A percentile compares a stretch with the other conserved stretches of the same genome.
Evolutionary conservation across 2,329 filamentous ascomycete species (phyloP).

Genomic region (Plenodomus tracheiphilus): DNA sequence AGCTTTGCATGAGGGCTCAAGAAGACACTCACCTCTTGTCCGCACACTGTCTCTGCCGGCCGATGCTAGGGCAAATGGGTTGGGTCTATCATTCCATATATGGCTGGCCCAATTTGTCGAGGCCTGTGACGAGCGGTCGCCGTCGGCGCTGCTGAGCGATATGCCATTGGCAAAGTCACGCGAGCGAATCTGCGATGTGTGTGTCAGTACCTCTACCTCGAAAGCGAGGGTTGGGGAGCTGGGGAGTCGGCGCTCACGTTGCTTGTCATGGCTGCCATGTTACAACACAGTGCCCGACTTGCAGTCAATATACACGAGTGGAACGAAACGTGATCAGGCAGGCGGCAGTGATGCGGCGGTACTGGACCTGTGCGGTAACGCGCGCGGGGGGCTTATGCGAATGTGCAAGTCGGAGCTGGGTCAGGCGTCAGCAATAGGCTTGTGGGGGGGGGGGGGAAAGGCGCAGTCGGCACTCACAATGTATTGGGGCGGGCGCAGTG

Average conservation of each 20-base stretch:
- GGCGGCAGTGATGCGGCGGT: slow-evolving; percentile 9
- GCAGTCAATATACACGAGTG: slow-evolving; percentile 21
- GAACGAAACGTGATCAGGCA: slow-evolving; percentile 3
- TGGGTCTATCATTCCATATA: slow-evolving; percentile 41
- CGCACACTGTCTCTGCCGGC: slow-evolving; percentile 37
- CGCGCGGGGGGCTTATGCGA: slow-evolving; percentile 30
- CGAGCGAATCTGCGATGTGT: slow-evolving; percentile 26
- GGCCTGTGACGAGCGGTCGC: slow-evolving; percentile 32
- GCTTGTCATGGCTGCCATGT: slow-evolving; percentile 35
- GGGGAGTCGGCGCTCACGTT: slow-evolving; percentile 29
- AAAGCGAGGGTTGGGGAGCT: background rate
- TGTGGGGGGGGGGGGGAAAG: slow-evolving; percentile 9
- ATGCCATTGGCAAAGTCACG: slow-evolving; percentile 35
- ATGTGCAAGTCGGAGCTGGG: slow-evolving; percentile 29
- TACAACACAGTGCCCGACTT: slow-evolving; percentile 21
- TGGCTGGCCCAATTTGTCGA: slow-evolving; percentile 38
- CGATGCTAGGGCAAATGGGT: slow-evolving; percentile 31
- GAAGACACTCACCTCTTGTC: slow-evolving; percentile 27
- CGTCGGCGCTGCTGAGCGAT: slow-evolving; percentile 34
- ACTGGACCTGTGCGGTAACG: slow-evolving; percentile 8
- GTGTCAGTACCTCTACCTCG: background rate
- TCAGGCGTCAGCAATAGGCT: slow-evolving; percentile 40
- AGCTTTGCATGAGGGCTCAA: background rate
- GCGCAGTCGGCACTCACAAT: slow-evolving; percentile 18
- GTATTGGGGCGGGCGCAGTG: slow-evolving; percentile 15